phyloP scores from a whole-genome alignment of 306 rosid species.

The Cucurbita maxima region DNA sequence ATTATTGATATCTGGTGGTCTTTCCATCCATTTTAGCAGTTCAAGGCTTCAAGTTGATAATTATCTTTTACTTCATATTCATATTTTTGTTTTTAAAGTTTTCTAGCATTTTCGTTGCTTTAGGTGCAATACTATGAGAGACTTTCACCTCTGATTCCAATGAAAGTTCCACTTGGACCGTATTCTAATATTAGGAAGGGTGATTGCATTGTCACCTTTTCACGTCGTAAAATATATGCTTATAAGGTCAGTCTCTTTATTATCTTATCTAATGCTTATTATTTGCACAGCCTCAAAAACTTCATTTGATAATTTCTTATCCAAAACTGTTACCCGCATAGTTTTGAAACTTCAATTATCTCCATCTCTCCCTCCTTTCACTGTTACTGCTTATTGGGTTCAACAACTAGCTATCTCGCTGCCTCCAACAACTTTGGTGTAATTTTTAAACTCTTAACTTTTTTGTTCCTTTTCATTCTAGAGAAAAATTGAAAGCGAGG shows the following conservation, averaged over 20 bases:
- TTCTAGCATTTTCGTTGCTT: slow-evolving; percentile 9
- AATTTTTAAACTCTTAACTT: not conserved
- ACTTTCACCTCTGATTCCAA: slow-evolving; percentile 73
- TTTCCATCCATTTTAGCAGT: not conserved
- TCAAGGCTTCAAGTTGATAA: not conserved
- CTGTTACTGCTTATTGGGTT: not conserved
- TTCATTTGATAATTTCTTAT: not conserved
- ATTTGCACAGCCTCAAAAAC: not conserved
- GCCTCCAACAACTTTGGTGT: not conserved
- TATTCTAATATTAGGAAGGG: slow-evolving; percentile 59
- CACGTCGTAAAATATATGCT: slow-evolving; percentile 47
- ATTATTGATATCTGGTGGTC: not conserved
- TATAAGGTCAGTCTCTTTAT: slow-evolving; percentile 45
- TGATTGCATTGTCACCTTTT: slow-evolving; percentile 81
- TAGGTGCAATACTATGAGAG: slow-evolving; percentile 72
- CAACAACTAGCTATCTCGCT: not conserved
- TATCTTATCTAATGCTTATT: not conserved
- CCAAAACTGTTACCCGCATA: not conserved
- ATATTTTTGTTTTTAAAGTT: not conserved
- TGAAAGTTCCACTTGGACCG: slow-evolving; percentile 58
- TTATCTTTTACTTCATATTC: slow-evolving; percentile 9
- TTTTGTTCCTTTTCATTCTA: slow-evolving; percentile 17
- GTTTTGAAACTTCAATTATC: not conserved
- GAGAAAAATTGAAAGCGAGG: slow-evolving; percentile 50
- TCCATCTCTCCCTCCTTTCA: not conserved